Percentiles rank a stretch among this genome's conserved stretches.
phyloP scores from a whole-genome alignment of 441 rosid genomes.

The Gossypium davidsonii region DNA sequence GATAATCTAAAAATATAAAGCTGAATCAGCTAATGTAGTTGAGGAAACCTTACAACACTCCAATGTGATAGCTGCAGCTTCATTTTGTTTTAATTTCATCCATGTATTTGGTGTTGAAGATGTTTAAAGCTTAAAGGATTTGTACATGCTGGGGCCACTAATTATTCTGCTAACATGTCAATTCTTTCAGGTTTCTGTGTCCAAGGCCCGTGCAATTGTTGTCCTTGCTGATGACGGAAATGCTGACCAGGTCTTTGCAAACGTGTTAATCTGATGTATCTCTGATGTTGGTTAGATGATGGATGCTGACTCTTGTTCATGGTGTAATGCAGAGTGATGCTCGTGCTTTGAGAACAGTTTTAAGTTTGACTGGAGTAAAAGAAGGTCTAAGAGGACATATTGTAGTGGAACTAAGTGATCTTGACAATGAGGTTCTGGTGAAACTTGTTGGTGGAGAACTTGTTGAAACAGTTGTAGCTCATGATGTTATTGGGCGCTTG shows the following conservation, averaged over 20 bases:
- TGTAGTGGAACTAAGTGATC: constrained; percentile 70
- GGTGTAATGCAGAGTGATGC: constrained; percentile 59
- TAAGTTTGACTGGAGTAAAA: constrained; percentile 69
- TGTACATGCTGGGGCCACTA: neutral
- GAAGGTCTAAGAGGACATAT: constrained; percentile 71
- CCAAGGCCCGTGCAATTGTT: constrained; percentile 64
- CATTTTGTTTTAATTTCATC: neutral
- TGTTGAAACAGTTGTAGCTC: constrained; percentile 73
- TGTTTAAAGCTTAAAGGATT: neutral
- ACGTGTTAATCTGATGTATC: constrained; percentile 4
- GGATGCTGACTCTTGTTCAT: constrained; percentile 19
- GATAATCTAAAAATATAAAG: neutral
- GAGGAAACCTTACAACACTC: neutral
- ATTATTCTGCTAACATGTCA: constrained; percentile 17
- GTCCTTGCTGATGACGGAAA: constrained; percentile 78
- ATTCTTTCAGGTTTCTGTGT: constrained; percentile 57
- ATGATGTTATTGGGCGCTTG: constrained; percentile 73
- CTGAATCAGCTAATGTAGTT: neutral
- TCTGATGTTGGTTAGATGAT: constrained; percentile 12
- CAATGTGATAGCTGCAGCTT: neutral
- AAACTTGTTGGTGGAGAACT: constrained; percentile 77
- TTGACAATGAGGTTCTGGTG: constrained; percentile 69
- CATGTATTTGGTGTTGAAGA: constrained; percentile 2
- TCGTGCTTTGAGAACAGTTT: constrained; percentile 67
- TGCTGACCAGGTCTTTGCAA: constrained; percentile 64